A percentile compares a stretch with the other conserved stretches of the same genome.
Evolutionary conservation across 306 rosid species (phyloP).

Genomic region (Leucaena leucocephala): DNA sequence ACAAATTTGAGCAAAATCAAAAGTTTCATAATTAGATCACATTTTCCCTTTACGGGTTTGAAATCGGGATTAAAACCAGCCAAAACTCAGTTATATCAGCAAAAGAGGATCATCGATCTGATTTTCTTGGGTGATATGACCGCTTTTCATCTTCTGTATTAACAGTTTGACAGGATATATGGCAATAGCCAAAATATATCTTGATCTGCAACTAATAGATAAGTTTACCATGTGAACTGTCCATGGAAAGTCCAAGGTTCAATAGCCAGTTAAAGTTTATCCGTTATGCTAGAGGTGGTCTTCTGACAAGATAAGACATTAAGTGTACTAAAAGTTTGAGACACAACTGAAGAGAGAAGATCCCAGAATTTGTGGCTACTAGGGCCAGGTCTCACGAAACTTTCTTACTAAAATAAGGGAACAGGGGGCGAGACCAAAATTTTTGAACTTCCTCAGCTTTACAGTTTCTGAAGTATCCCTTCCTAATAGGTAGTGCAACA

Average conservation of each 20-base stretch:
- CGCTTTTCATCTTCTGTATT: not conserved
- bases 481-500: conserved; percentile 14
- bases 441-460: not conserved
- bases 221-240: not conserved
- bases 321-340: not conserved
- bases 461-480: conserved; percentile 21
- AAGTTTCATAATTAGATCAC: not conserved
- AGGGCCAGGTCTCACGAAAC: conserved; percentile 7
- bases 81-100: not conserved
- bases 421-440: not conserved
- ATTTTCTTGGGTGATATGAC: not conserved
- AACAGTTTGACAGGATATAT: not conserved
- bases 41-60: not conserved
- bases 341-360: conserved; percentile 16
- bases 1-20: conserved; percentile 24
- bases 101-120: conserved; percentile 1
- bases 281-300: not conserved
- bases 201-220: not conserved
- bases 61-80: not conserved
- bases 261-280: not conserved
- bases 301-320: conserved; percentile 9
- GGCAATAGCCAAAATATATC: not conserved
- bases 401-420: conserved; percentile 19
- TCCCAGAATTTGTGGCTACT: not conserved
- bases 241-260: not conserved